Conservation (phyloP, 768 basidiomycete genomes). For the Tulasnella sp. region DNA sequence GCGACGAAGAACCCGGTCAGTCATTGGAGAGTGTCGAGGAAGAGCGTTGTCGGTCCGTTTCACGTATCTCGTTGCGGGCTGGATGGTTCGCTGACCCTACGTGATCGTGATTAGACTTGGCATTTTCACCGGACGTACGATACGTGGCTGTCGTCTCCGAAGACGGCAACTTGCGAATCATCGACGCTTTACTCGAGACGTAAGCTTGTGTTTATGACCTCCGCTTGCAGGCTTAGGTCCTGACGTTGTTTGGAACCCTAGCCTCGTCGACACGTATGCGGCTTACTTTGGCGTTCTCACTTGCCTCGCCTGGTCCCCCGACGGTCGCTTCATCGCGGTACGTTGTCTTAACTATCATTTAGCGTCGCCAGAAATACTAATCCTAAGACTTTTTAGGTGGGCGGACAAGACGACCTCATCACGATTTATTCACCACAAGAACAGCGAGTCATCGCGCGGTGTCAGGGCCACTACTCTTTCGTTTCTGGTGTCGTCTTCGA, state of each 20-base stretch:
- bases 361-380: not conserved
- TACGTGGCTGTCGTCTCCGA: slow-evolving; percentile 84
- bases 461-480: slow-evolving; percentile 95
- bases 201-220: slow-evolving; percentile 28
- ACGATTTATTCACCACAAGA: slow-evolving; percentile 95
- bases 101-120: slow-evolving; percentile 49
- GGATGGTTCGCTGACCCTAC: not conserved
- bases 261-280: slow-evolving; percentile 86
- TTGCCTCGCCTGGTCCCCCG: slow-evolving; percentile 90
- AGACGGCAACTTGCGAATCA: slow-evolving; percentile 82
- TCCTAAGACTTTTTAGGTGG: slow-evolving; percentile 42
- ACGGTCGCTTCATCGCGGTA: slow-evolving; percentile 85
- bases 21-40: slow-evolving; percentile 72
- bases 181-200: slow-evolving; percentile 82
- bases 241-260: slow-evolving; percentile 23
- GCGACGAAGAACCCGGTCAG: slow-evolving; percentile 75
- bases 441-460: slow-evolving; percentile 85
- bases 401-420: slow-evolving; percentile 92
- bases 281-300: slow-evolving; percentile 91
- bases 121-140: slow-evolving; percentile 88
- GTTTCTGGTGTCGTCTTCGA: slow-evolving; percentile 87
- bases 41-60: slow-evolving; percentile 56
- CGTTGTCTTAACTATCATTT: not conserved
- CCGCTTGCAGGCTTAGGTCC: not conserved
- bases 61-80: not conserved